A percentile compares a stretch with the other conserved stretches of the same genome.
Conservation (phyloP, 176 grass and related monocot genomes). For the Oryza punctata region DNA sequence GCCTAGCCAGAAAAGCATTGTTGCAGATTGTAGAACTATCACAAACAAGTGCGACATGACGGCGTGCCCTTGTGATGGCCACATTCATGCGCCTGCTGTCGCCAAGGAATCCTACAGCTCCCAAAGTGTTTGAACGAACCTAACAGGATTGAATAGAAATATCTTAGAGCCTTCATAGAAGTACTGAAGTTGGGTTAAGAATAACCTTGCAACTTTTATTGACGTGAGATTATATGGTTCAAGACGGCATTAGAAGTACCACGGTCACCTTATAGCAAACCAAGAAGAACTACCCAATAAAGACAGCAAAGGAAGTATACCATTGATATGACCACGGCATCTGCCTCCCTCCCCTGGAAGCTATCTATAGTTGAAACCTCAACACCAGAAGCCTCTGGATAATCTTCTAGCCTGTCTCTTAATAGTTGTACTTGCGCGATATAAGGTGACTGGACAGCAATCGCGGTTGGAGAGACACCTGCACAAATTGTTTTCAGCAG, state of each 20-base stretch:
- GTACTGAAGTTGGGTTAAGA: not conserved
- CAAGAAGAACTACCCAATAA: not conserved
- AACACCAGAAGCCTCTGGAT: slow-evolving; percentile 63
- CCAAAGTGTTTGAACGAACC: slow-evolving; percentile 85
- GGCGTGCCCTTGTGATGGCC: slow-evolving; percentile 73
- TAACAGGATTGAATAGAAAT: slow-evolving; percentile 41
- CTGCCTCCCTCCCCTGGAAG: slow-evolving; percentile 90
- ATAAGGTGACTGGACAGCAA: slow-evolving; percentile 88
- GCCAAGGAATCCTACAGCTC: slow-evolving; percentile 82
- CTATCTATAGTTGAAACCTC: slow-evolving; percentile 93
- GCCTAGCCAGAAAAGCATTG: slow-evolving; percentile 82
- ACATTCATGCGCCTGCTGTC: slow-evolving; percentile 94
- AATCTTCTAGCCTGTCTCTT: slow-evolving; percentile 68
- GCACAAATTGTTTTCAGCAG: slow-evolving; percentile 35
- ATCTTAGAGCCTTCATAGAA: not conserved
- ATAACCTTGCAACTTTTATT: slow-evolving; percentile 9
- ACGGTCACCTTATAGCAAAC: not conserved
- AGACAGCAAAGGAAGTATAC: slow-evolving; percentile 32
- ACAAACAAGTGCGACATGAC: slow-evolving; percentile 73
- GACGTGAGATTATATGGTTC: not conserved
- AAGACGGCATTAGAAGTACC: not conserved
- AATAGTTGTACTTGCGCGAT: slow-evolving; percentile 85
- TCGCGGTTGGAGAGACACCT: slow-evolving; percentile 69
- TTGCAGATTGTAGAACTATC: slow-evolving; percentile 85
- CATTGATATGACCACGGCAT: slow-evolving; percentile 94